A percentile compares a stretch with the other conserved stretches of the same genome.
phyloP scores from a whole-genome alignment of 768 basidiomycete genomes.

The Collybiopsis confluens region DNA sequence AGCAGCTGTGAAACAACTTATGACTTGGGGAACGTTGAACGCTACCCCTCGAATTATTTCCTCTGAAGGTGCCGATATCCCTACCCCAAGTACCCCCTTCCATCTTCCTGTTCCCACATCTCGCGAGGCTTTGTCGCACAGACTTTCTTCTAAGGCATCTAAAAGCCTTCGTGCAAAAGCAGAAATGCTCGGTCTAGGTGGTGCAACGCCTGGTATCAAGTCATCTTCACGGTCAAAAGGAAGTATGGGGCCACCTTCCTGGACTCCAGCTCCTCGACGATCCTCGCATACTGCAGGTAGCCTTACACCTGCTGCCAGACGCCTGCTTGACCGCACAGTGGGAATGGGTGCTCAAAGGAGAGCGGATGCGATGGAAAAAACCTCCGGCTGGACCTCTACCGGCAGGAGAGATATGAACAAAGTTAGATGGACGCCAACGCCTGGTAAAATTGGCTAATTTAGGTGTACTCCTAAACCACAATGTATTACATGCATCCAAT shows the following conservation, averaged over 20 bases:
- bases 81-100: conserved; percentile 63
- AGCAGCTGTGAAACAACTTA: conserved; percentile 81
- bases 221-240: conserved; percentile 34
- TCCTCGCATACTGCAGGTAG: conserved; percentile 67
- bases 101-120: conserved; percentile 71
- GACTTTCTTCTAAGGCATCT: conserved; percentile 76
- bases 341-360: conserved; percentile 59
- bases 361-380: conserved; percentile 62
- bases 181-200: conserved; percentile 44
- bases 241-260: conserved; percentile 75
- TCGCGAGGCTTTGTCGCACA: conserved; percentile 79
- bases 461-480: conserved; percentile 8
- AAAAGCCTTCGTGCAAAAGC: conserved; percentile 79
- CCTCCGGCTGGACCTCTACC: conserved; percentile 52
- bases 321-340: conserved; percentile 69
- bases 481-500: conserved; percentile 6
- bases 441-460: conserved; percentile 25
- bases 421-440: conserved; percentile 80
- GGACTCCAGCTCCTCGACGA: conserved; percentile 55
- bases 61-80: conserved; percentile 44
- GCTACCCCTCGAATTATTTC: conserved; percentile 87
- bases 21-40: conserved; percentile 95
- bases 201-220: conserved; percentile 32
- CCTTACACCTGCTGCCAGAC: conserved; percentile 82
- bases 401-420: conserved; percentile 62